These are phyloP conservation scores for Diaporthe citri DNA, from an alignment of 2,329 filamentous ascomycete species.

Conservation along the genomic window DNA sequence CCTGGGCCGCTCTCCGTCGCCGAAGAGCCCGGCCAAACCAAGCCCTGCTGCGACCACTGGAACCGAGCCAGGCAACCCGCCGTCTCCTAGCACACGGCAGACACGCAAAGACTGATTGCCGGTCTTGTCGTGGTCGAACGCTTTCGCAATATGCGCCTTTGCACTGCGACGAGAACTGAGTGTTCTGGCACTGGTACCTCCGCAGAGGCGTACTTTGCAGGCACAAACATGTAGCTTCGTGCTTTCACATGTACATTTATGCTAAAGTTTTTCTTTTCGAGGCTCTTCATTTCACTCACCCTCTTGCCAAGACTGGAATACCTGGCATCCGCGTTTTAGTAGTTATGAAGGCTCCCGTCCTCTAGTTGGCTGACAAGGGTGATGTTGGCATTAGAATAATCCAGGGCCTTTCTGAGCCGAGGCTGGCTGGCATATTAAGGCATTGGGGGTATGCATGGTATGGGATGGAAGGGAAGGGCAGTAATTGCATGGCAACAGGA, in stretches of 20 bases:
- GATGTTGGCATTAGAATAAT: not conserved
- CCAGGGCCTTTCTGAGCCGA: not conserved
- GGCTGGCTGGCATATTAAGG: not conserved
- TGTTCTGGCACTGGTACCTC: not conserved
- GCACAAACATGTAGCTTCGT: not conserved
- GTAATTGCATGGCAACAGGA: not conserved
- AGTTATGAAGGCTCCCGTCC: not conserved
- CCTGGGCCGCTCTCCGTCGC: not conserved
- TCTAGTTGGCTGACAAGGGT: not conserved
- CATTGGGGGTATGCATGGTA: not conserved
- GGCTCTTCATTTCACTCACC: not conserved
- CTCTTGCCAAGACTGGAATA: not conserved
- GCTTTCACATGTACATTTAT: slow-evolving; percentile 4
- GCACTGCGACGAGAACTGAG: not conserved
- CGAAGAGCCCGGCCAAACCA: not conserved
- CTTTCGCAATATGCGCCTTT: too few species aligned
- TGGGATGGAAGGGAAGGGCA: not conserved
- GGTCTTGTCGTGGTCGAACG: not conserved
- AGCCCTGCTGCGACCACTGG: not conserved
- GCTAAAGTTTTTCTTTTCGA: not conserved
- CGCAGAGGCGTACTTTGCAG: not conserved
- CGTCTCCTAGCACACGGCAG: not conserved
- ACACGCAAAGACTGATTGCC: not conserved
- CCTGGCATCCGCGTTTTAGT: not conserved
- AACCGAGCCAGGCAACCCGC: not conserved